Percentiles rank a stretch among this genome's conserved stretches.
phyloP scores from a whole-genome alignment of 805 yeast species.

The Priceomyces castillae region DNA sequence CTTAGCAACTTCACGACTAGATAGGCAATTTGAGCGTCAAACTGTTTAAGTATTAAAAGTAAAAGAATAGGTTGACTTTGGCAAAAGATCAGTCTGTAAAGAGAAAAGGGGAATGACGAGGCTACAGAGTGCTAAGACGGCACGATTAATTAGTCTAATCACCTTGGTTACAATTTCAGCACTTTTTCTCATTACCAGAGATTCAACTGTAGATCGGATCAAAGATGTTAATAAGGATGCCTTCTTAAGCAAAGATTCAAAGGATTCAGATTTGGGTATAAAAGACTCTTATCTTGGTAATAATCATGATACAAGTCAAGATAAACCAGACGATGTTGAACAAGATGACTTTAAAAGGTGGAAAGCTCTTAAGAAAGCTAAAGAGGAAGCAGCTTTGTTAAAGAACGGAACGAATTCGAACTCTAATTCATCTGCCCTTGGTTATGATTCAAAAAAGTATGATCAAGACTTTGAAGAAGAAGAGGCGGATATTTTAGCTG shows the following conservation, averaged over 20 bases:
- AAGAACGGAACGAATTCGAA: background rate
- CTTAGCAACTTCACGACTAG: too few relatives aligned
- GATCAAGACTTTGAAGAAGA: conserved; percentile 4
- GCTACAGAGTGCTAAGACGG: conserved; percentile 7
- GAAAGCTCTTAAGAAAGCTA: background rate
- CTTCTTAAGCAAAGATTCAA: background rate
- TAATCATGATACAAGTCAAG: background rate
- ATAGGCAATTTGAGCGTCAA: too few relatives aligned
- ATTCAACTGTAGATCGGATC: background rate
- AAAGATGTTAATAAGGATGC: background rate
- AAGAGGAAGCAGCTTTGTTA: background rate
- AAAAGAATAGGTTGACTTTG: too few relatives aligned
- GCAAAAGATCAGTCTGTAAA: too few relatives aligned
- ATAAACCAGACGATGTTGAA: background rate
- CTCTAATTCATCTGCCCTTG: background rate
- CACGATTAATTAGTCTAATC: conserved; percentile 3
- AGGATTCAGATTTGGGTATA: background rate
- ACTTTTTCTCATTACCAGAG: conserved; percentile 1
- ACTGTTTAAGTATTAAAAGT: too few relatives aligned
- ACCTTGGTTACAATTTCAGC: conserved; percentile 1
- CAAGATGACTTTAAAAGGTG: conserved; percentile 1
- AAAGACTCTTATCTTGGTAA: background rate
- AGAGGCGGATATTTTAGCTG: conserved; percentile 6
- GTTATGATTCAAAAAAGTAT: conserved; percentile 3
- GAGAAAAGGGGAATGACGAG: conserved; percentile 4